A percentile compares a stretch with the other conserved stretches of the same genome.
These are phyloP conservation scores for Colletotrichum sojae DNA, from an alignment of 2,329 filamentous ascomycete species.

Conservation along the genomic window DNA sequence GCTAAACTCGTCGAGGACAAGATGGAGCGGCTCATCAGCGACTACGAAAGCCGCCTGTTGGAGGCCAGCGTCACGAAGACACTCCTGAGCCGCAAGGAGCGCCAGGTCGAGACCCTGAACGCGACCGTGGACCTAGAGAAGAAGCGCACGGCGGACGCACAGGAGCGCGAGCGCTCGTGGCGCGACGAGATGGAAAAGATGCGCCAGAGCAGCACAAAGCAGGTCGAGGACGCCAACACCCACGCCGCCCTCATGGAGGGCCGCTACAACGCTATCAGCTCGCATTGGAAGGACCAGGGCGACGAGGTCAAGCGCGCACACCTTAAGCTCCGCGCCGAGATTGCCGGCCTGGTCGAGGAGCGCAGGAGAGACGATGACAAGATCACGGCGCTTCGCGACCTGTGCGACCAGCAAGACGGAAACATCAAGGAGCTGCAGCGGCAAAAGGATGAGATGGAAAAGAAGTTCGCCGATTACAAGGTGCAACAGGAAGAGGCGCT, in stretches of 20 bases:
- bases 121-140: conserved; percentile 75
- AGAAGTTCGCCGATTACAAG: conserved; percentile 76
- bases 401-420: conserved; percentile 80
- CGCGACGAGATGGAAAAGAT: conserved; percentile 75
- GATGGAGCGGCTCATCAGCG: conserved; percentile 76
- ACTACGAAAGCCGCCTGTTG: conserved; percentile 79
- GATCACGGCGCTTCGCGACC: conserved; percentile 74
- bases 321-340: conserved; percentile 65
- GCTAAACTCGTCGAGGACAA: conserved; percentile 78
- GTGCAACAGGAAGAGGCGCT: conserved; percentile 73
- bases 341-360: conserved; percentile 68
- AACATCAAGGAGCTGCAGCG: conserved; percentile 73
- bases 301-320: conserved; percentile 70
- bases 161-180: conserved; percentile 73
- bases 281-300: conserved; percentile 77
- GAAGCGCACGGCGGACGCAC: conserved; percentile 71
- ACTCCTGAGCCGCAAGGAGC: conserved; percentile 79
- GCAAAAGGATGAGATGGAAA: conserved; percentile 73
- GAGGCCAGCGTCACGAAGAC: conserved; percentile 81
- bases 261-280: conserved; percentile 76
- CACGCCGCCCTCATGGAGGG: conserved; percentile 78
- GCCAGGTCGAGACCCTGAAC: conserved; percentile 79
- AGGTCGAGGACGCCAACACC: conserved; percentile 76
- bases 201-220: conserved; percentile 70
- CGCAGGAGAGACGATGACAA: conserved; percentile 73